Base-by-base conservation (phyloP, 768 basidiomycete genomes). In the Xanthoconium stramineum region DNA sequence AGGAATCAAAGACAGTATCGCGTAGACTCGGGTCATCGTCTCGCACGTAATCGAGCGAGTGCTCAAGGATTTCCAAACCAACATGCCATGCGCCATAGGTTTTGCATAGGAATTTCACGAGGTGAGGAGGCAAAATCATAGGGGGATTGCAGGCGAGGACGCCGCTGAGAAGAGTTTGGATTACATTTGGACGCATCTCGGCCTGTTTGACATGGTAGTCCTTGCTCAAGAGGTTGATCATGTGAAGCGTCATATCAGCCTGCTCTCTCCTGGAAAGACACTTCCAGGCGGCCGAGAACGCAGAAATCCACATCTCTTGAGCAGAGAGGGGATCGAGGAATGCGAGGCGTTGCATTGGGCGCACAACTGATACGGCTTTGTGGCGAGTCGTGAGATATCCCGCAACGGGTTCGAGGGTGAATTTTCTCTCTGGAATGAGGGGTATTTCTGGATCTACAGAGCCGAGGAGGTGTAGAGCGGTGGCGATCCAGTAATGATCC, bases 81-180 rank as follows among this genome's bases (percentile, higher is more conserved):
- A 88, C 83, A 69, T 97, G 90, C 95, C 96, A 98, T n/a, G 91
- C 91, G 38, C 92, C 88, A 71, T 90, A 99, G 0, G 92, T 92
- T 74, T 98, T 97, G 17, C 91, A 93, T 35, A 98, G 85, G 69
- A 94, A 99, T 69, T 98, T 98, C 63, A 98, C 81, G 36, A 99
- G 83, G 65, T 96, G 90, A 12, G 97, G 95, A 9, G 97, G 97
- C 3, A 99, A 79, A 32, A 83, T 85, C 80, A 97, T 88, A 0
- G 89, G 82, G 6, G 95, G 93, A 9, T 79, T 83, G 69, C 95
- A 97, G n/a, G 86, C 83, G 39, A 91, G 84, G 40, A 91, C 80
- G 2, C 92, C 92, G 19, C 82, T 81, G 24, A 99, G 85, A 30
- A 99, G 78, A 0, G 94, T 94, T 68, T 97, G 89, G 45, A 98